Evolutionary conservation across 768 basidiomycete species (phyloP).

Genomic region (Kwoniella botswanensis): DNA sequence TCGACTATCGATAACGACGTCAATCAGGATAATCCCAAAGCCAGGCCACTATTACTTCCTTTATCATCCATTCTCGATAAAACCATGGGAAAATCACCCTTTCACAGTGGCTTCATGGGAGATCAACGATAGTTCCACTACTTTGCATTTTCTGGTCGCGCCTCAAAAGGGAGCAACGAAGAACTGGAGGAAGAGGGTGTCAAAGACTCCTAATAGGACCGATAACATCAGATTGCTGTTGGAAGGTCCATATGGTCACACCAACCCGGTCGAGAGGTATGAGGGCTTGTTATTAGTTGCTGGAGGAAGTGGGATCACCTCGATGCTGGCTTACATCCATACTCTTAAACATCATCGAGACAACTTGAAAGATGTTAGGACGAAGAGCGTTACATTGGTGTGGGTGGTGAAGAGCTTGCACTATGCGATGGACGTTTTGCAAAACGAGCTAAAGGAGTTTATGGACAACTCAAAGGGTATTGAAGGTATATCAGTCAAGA

Average conservation of each 20-base stretch:
- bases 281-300: slow-evolving; percentile 33
- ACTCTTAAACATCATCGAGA: slow-evolving; percentile 2
- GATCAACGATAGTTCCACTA: slow-evolving; percentile 2
- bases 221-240: slow-evolving; percentile 21
- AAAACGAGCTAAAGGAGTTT: slow-evolving; percentile 23
- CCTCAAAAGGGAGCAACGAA: slow-evolving; percentile 31
- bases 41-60: slow-evolving; percentile 43
- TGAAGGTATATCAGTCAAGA: background rate
- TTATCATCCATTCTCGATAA: slow-evolving; percentile 28
- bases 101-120: slow-evolving; percentile 41
- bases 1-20: slow-evolving; percentile 23
- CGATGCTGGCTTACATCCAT: slow-evolving; percentile 34
- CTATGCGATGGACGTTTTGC: slow-evolving; percentile 28
- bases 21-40: slow-evolving; percentile 21
- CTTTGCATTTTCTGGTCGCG: slow-evolving; percentile 28
- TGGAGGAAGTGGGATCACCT: slow-evolving; percentile 35
- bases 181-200: slow-evolving; percentile 16
- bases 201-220: background rate
- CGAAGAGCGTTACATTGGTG: slow-evolving; percentile 18
- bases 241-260: slow-evolving; percentile 42
- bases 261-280: slow-evolving; percentile 22
- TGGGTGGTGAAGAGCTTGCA: slow-evolving; percentile 30
- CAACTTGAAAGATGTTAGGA: background rate
- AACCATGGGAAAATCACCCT: slow-evolving; percentile 46
- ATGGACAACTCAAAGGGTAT: background rate